Evolutionary conservation across 148 eudicot species (phyloP).

Genomic region (Beta vulgaris): DNA sequence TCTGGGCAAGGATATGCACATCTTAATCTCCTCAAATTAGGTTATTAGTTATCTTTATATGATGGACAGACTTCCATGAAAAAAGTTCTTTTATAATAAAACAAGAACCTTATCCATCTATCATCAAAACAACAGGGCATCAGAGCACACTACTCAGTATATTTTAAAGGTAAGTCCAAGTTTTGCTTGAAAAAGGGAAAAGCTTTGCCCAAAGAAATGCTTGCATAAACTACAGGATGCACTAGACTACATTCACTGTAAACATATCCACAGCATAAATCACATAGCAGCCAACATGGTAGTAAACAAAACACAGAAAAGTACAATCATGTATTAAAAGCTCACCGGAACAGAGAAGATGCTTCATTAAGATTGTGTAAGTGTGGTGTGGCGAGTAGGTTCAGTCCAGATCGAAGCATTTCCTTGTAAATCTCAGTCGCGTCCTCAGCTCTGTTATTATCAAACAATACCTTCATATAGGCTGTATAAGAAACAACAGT

Average conservation of each 20-base stretch:
- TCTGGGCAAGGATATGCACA: not conserved
- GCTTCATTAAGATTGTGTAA: slow-evolving; percentile 79
- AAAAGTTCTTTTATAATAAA: not conserved
- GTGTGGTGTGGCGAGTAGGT: slow-evolving; percentile 83
- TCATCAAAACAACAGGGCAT: not conserved
- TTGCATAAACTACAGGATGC: not conserved
- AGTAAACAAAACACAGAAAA: not conserved
- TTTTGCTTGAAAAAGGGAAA: not conserved
- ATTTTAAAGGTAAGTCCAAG: not conserved
- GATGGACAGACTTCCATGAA: not conserved
- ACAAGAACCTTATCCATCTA: not conserved
- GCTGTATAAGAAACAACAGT: slow-evolving; percentile 87
- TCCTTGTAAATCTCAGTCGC: slow-evolving; percentile 64
- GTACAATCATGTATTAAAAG: not conserved
- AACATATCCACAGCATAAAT: not conserved
- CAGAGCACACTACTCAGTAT: not conserved
- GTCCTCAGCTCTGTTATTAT: slow-evolving; percentile 59
- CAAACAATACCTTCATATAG: slow-evolving; percentile 71
- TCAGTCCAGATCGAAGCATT: slow-evolving; percentile 60
- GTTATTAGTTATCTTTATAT: too few relatives aligned
- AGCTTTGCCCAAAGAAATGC: not conserved
- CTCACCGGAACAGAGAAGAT: slow-evolving; percentile 80
- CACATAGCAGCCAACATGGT: not conserved
- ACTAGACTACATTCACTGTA: not conserved
- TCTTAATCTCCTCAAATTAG: not conserved